Evolutionary conservation across 257 asterid genomes (phyloP), one percentile per base, ranked within the genome.

Genomic region (Plantago elongata): DNA sequence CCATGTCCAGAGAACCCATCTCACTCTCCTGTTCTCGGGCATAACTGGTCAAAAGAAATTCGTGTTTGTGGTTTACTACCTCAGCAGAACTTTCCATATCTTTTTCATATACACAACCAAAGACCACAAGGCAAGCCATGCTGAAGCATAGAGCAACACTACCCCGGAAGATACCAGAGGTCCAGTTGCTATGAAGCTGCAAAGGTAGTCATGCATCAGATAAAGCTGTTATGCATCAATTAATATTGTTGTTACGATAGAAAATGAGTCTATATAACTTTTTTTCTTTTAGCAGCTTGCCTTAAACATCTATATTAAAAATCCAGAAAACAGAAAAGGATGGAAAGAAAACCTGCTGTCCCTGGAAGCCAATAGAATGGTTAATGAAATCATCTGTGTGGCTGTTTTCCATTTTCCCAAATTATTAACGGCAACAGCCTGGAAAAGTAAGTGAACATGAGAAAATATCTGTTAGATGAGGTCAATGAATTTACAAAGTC

Each of bases 351-450:
- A 89, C 99, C 99, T 84, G 94, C 80, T 75, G 55, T 87, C 97
- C 73, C 97, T 84, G 55, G 94, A 67, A 59, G 95, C 96, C 73
- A 92, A 82, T 66, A 92, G 87, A 67, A 86, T 77, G 57, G 94
- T 89, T 78, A 92, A 65, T 43, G 99, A 86, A 65, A 59, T 79
- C 99, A 92, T 92, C 87, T 92, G 99, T 13, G 96, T 72, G 48
- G 97, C 97, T 50, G 99, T 89, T 79, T 92, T 92, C 99, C 97
- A 92, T 77, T 92, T 92, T 17, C 99, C 97, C 74, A 92, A 75
- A 74, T 74, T 89, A 72, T 84, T 92, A 47, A 92, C 99, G n/a
- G 99, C 97, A 74, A 80, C 97, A 50, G 97, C 97, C 99, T 92
- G 78, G 50, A 67, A 70, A 62, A 14, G 46, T 10, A 16, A 22